phyloP scores from a whole-genome alignment of 768 basidiomycete genomes.

The Boletus rufocinnamomeus region DNA sequence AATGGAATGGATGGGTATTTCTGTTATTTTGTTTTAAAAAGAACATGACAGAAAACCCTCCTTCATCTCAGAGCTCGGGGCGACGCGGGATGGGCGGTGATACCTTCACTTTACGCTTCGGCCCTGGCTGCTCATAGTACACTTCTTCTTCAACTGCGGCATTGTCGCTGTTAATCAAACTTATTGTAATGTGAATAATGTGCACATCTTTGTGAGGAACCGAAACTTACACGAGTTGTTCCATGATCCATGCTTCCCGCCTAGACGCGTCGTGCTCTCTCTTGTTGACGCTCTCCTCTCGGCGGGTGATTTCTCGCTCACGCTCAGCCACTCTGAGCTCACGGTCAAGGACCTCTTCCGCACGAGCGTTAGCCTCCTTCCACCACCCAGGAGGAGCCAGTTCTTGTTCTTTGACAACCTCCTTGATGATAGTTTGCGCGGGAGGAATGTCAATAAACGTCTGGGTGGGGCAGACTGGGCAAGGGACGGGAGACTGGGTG shows the following conservation, averaged over 20 bases:
- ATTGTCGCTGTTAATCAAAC: slow-evolving; percentile 68
- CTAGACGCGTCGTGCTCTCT: slow-evolving; percentile 85
- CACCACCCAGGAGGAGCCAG: slow-evolving; percentile 81
- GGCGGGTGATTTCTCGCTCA: slow-evolving; percentile 83
- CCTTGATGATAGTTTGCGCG: slow-evolving; percentile 81
- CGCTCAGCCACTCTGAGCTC: slow-evolving; percentile 84
- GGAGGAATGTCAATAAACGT: slow-evolving; percentile 61
- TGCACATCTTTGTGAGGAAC: background rate
- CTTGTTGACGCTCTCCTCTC: slow-evolving; percentile 83
- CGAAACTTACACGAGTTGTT: slow-evolving; percentile 76
- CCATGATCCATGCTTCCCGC: slow-evolving; percentile 91
- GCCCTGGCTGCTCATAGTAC: slow-evolving; percentile 66
- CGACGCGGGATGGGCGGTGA: slow-evolving; percentile 79
- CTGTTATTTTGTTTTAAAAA: slow-evolving; percentile 31
- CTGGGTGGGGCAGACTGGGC: slow-evolving; percentile 58
- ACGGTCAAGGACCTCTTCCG: slow-evolving; percentile 81
- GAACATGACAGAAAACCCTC: slow-evolving; percentile 52
- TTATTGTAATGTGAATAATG: slow-evolving; percentile 30
- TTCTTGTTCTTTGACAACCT: slow-evolving; percentile 81
- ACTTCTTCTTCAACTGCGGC: slow-evolving; percentile 78
- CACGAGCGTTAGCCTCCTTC: slow-evolving; percentile 63
- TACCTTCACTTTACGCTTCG: slow-evolving; percentile 89
- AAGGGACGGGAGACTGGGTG: slow-evolving; percentile 50
- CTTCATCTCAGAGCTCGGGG: slow-evolving; percentile 95
- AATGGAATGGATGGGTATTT: slow-evolving; percentile 36